A percentile compares a stretch with the other conserved stretches of the same genome.
phyloP scores from a whole-genome alignment of 2,329 filamentous ascomycete genomes.

The Fusarium proliferatum region DNA sequence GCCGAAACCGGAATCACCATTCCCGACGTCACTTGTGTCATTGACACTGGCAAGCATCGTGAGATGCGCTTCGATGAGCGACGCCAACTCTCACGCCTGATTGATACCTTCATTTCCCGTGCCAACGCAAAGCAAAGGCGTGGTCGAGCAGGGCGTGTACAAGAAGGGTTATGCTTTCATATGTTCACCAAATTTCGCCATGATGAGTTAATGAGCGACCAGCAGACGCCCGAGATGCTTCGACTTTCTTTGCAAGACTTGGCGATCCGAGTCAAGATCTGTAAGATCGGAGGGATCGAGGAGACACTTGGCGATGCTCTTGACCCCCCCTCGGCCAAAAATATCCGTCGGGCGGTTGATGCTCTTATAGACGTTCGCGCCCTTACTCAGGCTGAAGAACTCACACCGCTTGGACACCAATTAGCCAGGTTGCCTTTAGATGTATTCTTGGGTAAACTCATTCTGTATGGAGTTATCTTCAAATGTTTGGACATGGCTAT shows the following conservation, averaged over 20 bases:
- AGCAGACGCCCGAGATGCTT: conserved; percentile 97
- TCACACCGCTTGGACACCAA: conserved; percentile 88
- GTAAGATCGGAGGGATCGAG: conserved; percentile 93
- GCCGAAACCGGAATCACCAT: conserved; percentile 99
- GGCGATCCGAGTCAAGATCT: conserved; percentile 96
- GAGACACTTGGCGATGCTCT: conserved; percentile 88
- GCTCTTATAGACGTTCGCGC: conserved; percentile 93
- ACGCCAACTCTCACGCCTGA: conserved; percentile 86
- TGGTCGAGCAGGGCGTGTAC: conserved; percentile 93
- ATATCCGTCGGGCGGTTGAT: conserved; percentile 92
- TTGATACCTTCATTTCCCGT: conserved; percentile 94
- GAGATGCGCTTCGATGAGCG: conserved; percentile 98
- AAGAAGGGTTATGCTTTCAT: conserved; percentile 95
- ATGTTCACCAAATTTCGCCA: conserved; percentile 92
- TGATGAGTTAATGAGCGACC: conserved; percentile 85
- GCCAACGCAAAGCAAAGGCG: conserved; percentile 96
- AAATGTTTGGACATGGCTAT: conserved; percentile 91
- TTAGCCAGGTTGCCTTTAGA: conserved; percentile 90
- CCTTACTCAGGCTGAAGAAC: conserved; percentile 80
- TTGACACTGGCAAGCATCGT: conserved; percentile 96
- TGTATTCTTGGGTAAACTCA: conserved; percentile 93
- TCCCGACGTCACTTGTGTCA: conserved; percentile 95
- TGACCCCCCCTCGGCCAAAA: conserved; percentile 90
- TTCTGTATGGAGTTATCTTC: conserved; percentile 87
- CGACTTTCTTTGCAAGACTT: conserved; percentile 93